A percentile compares a stretch with the other conserved stretches of the same genome.
These are phyloP conservation scores for Trypanosoma avium DNA, from an alignment of 208 protist species.

Conservation along the genomic window DNA sequence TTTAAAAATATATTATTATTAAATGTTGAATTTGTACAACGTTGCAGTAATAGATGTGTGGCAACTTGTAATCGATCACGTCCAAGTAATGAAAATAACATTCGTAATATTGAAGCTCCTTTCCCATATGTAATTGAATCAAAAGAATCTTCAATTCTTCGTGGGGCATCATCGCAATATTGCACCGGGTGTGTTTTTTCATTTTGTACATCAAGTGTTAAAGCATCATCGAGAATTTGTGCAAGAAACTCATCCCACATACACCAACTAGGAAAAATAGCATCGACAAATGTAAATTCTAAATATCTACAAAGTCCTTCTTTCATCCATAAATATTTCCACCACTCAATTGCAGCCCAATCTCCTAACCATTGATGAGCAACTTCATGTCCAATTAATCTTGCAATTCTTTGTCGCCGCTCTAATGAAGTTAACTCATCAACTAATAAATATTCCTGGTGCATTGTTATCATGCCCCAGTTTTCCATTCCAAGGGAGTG, in stretches of 20 bases:
- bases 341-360: conserved; percentile 94
- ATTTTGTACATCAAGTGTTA: conserved; percentile 38
- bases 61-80: conserved; percentile 31
- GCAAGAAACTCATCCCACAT: conserved; percentile 72
- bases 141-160: conserved; percentile 46
- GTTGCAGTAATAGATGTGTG: conserved; percentile 35
- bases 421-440: conserved; percentile 45
- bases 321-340: conserved; percentile 96
- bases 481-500: conserved; percentile 82
- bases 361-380: conserved; percentile 95
- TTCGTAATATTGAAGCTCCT: conserved; percentile 69
- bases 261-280: conserved; percentile 79
- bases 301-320: conserved; percentile 97
- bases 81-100: conserved; percentile 62
- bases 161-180: conserved; percentile 32
- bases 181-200: conserved; percentile 49
- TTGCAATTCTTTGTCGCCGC: conserved; percentile 78
- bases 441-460: conserved; percentile 65
- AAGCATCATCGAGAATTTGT: conserved; percentile 40
- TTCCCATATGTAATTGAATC: conserved; percentile 80
- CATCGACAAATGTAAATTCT: conserved; percentile 80
- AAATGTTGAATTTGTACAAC: conserved; percentile 30
- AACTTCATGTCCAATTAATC: conserved; percentile 93
- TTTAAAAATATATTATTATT: conserved; percentile 36
- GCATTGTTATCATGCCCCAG: conserved; percentile 91